These are phyloP conservation scores for Harringtonia lauricola DNA, from an alignment of 2,329 filamentous ascomycete species.

Conservation along the genomic window DNA sequence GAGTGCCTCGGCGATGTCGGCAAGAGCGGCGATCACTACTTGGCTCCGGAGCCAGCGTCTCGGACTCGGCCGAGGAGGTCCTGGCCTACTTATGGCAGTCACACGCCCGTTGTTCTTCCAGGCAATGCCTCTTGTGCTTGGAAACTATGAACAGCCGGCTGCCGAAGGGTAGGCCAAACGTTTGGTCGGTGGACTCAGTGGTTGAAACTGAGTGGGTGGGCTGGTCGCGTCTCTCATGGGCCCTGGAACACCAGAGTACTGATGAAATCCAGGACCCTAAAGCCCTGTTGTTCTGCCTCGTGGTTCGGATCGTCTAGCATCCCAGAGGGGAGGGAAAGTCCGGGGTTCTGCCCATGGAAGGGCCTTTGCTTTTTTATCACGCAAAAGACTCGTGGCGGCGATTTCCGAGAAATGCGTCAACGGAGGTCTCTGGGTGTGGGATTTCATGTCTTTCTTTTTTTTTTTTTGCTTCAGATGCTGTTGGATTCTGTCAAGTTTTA, in stretches of 20 bases:
- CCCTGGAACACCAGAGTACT: neutral
- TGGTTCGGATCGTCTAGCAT: neutral
- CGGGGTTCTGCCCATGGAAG: too few relatives aligned
- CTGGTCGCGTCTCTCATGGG: constrained; percentile 9
- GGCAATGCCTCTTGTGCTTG: neutral
- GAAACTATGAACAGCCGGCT: too few relatives aligned
- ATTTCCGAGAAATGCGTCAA: too few relatives aligned
- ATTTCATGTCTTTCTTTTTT: too few relatives aligned
- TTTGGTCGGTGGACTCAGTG: neutral
- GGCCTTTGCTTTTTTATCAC: too few relatives aligned
- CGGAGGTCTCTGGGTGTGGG: too few relatives aligned
- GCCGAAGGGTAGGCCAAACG: neutral
- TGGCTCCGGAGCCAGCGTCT: constrained; percentile 6
- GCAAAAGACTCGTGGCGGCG: too few relatives aligned
- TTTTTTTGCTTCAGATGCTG: too few relatives aligned
- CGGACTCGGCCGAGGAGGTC: constrained; percentile 8
- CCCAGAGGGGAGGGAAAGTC: neutral
- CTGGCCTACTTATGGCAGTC: neutral
- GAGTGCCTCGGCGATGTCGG: too few relatives aligned
- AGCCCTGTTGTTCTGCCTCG: neutral
- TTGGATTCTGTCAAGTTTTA: neutral
- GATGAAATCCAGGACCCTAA: neutral
- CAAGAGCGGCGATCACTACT: too few relatives aligned
- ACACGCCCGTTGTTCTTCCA: neutral
- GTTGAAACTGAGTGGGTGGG: constrained; percentile 2